phyloP scores from a whole-genome alignment of 805 yeast species.

The Hemisphaericaspora nanyangensis region DNA sequence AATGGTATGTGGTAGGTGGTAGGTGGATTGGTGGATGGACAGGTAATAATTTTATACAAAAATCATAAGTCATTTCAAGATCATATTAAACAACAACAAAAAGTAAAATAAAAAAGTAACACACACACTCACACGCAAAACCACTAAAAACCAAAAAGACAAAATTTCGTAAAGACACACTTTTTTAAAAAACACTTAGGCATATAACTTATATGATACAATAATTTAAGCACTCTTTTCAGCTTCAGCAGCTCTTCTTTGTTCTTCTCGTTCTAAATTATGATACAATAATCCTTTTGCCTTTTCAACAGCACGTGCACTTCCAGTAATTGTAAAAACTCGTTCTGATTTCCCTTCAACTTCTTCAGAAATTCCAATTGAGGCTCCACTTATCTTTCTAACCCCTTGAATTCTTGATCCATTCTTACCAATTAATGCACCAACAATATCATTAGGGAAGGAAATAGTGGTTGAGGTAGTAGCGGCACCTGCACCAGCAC shows the following conservation, averaged over 20 bases:
- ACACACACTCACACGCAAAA: too few species aligned
- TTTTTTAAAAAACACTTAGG: too few species aligned
- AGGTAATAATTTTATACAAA: too few species aligned
- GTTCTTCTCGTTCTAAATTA: slow-evolving; percentile 56
- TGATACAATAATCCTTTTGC: slow-evolving; percentile 57
- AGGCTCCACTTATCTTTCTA: slow-evolving; percentile 72
- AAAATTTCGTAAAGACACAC: too few species aligned
- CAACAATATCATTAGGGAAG: slow-evolving; percentile 80
- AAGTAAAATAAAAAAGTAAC: too few species aligned
- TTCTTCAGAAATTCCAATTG: slow-evolving; percentile 70
- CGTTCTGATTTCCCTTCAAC: slow-evolving; percentile 62
- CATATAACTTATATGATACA: too few species aligned
- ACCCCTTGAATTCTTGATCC: slow-evolving; percentile 86
- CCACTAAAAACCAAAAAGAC: too few species aligned
- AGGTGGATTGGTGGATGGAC: too few species aligned
- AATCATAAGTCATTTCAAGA: too few species aligned
- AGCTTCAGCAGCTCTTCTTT: slow-evolving; percentile 28
- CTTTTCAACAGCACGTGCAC: slow-evolving; percentile 49
- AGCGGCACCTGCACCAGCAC: neutral
- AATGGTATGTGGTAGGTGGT: too few species aligned
- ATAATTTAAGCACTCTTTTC: slow-evolving; percentile 2
- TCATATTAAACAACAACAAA: too few species aligned
- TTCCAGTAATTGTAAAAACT: slow-evolving; percentile 67
- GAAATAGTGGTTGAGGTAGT: slow-evolving; percentile 39
- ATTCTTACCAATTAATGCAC: slow-evolving; percentile 83